Conservation (phyloP, 2,329 filamentous ascomycete species). For the Trichoderma cornu-damae region DNA sequence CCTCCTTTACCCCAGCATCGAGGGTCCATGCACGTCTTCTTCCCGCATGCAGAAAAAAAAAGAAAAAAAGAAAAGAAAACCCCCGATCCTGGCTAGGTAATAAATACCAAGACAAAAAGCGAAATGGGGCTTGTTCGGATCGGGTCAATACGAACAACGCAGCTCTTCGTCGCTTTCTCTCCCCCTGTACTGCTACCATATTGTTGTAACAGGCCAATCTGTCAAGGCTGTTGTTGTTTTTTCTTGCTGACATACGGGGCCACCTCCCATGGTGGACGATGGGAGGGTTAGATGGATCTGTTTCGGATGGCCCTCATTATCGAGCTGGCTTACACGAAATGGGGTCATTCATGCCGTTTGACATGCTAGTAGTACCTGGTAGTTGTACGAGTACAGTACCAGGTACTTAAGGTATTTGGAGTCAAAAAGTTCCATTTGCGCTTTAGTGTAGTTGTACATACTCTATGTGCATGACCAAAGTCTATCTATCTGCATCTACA, state of each 20-base stretch:
- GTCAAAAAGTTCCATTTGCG: neutral
- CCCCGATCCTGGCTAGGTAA: too few species aligned
- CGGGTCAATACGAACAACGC: neutral
- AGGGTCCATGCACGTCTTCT: neutral
- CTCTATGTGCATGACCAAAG: slow-evolving; percentile 1
- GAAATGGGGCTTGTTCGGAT: neutral
- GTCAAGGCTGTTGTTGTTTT: neutral
- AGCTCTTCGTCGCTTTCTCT: neutral
- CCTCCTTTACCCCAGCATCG: neutral
- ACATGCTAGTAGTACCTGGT: too few species aligned
- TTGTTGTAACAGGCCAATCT: neutral
- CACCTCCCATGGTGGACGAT: neutral
- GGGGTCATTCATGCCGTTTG: neutral
- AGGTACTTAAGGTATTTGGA: neutral
- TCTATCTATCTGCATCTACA: slow-evolving; percentile 13
- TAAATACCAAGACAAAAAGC: neutral
- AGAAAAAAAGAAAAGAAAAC: neutral
- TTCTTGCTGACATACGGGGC: neutral
- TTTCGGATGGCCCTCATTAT: neutral
- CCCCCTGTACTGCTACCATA: neutral
- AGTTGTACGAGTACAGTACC: too few species aligned
- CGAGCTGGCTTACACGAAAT: slow-evolving; percentile 1
- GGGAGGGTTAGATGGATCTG: neutral
- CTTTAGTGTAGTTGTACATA: too few species aligned
- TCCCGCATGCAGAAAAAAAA: neutral